Evolutionary conservation across 2,329 filamentous ascomycete species (phyloP), one percentile per base, ranked within the genome.

Genomic region (Aschersonia sp.): DNA sequence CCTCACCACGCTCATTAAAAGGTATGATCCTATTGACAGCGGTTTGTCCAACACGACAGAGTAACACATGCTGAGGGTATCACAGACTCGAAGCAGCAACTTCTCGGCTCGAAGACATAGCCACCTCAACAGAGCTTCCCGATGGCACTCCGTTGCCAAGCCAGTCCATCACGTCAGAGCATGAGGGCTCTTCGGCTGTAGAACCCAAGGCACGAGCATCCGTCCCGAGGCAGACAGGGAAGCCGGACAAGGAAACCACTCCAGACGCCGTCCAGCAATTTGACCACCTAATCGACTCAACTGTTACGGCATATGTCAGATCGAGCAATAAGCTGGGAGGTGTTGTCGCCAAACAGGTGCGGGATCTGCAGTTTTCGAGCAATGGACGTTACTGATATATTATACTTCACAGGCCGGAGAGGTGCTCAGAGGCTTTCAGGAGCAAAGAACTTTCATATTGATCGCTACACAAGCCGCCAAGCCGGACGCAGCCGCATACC

Each of bases 1-100:
- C 64, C 72, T 98, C 53, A 94, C 88, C 37, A 98, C 92, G 47
- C 79, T 98, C 60, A 96, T 98, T 72, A 98, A 98, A 78, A 81
- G 92, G 92, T 97, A 78, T 58, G 42, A n/a, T 31, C 7, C 31
- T 5, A 30, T 31, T 22, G 5, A 31, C 29, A 30, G 30, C 32
- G 8, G 14, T 46, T 44, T 47, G 37, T 33, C 31, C 14, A 14
- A 11, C 3, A 11, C 40, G 30, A 41, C 46, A 43, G 44, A 37
- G 6, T 32, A 29, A 44, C 10, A 53, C 49, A 43, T 63, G 59
- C 76, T 79, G 64, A 79, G 67, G 50, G 61, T 50, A 71, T 49
- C 54, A 55, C 63, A 98, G 92, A 69, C 85, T 98, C 57, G 92
- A 98, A 75, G 92, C 92, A 64, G 92, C 92, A 40, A 98, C 92